Percentiles rank a stretch among this genome's conserved stretches.
Evolutionary conservation across 352 stramenopile species (phyloP).

Genomic region (Aphanomyces stellatus): DNA sequence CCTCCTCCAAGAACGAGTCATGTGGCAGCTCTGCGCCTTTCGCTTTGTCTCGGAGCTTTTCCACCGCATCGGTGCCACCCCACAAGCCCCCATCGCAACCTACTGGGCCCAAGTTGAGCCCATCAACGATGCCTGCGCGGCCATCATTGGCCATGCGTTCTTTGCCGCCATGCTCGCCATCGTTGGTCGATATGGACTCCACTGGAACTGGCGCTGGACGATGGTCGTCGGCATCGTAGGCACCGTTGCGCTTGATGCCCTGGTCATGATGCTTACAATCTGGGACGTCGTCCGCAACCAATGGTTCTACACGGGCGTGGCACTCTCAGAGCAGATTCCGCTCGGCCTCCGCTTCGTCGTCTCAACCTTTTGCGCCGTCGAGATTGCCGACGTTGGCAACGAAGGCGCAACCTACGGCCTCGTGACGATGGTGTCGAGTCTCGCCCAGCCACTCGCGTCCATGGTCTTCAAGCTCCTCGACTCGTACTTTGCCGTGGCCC

Average conservation of each 20-base stretch:
- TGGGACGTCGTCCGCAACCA: constrained; percentile 46
- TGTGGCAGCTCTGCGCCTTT: constrained; percentile 42
- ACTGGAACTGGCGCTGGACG: constrained; percentile 37
- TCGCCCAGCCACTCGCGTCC: not conserved
- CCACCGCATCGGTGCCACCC: constrained; percentile 33
- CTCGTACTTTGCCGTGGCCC: constrained; percentile 36
- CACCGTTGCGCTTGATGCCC: constrained; percentile 28
- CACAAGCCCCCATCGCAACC: constrained; percentile 31
- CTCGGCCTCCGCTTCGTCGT: constrained; percentile 41
- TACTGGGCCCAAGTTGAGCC: constrained; percentile 33
- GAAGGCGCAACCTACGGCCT: constrained; percentile 2
- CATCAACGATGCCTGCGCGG: constrained; percentile 32
- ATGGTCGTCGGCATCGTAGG: constrained; percentile 36
- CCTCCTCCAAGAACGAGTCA: constrained; percentile 37
- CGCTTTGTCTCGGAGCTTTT: constrained; percentile 42
- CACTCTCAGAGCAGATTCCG: constrained; percentile 37
- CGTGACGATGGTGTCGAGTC: not conserved
- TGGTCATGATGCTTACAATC: constrained; percentile 42
- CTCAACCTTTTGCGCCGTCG: constrained; percentile 41
- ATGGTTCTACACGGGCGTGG: constrained; percentile 51
- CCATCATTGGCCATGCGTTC: too few species aligned
- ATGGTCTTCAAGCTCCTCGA: constrained; percentile 47
- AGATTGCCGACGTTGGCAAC: constrained; percentile 3
- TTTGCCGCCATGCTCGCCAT: constrained; percentile 27
- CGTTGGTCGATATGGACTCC: constrained; percentile 20